phyloP scores from a whole-genome alignment of 345 rosid genomes.

The Nasturtium officinale region DNA sequence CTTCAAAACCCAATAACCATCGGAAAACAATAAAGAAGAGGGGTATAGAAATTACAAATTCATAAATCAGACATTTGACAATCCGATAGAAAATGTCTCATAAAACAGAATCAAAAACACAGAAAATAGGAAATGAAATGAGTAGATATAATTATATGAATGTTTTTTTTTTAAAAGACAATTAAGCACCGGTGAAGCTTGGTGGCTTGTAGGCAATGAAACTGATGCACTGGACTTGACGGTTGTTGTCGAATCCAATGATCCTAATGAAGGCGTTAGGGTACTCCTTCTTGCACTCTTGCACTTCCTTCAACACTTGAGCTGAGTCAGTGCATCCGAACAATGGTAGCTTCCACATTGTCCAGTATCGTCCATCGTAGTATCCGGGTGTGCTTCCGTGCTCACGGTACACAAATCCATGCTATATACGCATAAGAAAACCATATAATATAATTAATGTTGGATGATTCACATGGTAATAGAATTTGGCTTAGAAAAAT shows the following conservation, averaged over 20 bases:
- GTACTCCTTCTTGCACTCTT: slow-evolving; percentile 45
- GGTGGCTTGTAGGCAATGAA: slow-evolving; percentile 48
- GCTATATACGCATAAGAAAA: slow-evolving; percentile 13
- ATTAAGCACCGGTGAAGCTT: slow-evolving; percentile 44
- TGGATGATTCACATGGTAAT: not conserved
- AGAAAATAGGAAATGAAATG: slow-evolving; percentile 29
- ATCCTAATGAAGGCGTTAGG: slow-evolving; percentile 43
- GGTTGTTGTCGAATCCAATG: slow-evolving; percentile 47
- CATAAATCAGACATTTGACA: slow-evolving; percentile 37
- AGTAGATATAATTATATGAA: slow-evolving; percentile 23
- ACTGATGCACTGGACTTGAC: slow-evolving; percentile 52
- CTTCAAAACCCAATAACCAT: not conserved
- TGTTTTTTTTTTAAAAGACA: not conserved
- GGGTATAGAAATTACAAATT: slow-evolving; percentile 30
- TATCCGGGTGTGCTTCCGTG: slow-evolving; percentile 43
- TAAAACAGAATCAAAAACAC: slow-evolving; percentile 23
- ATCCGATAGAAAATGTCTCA: slow-evolving; percentile 24
- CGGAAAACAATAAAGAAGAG: slow-evolving; percentile 5
- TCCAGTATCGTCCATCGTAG: slow-evolving; percentile 49
- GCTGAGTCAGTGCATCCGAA: slow-evolving; percentile 45
- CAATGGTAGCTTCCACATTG: slow-evolving; percentile 51
- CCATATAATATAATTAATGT: not conserved
- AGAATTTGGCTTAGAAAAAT: not conserved
- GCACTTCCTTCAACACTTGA: slow-evolving; percentile 47
- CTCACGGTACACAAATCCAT: slow-evolving; percentile 50